Evolutionary conservation across 1,139 yeast species (phyloP).

Genomic region (Suhomyces bokatorum): DNA sequence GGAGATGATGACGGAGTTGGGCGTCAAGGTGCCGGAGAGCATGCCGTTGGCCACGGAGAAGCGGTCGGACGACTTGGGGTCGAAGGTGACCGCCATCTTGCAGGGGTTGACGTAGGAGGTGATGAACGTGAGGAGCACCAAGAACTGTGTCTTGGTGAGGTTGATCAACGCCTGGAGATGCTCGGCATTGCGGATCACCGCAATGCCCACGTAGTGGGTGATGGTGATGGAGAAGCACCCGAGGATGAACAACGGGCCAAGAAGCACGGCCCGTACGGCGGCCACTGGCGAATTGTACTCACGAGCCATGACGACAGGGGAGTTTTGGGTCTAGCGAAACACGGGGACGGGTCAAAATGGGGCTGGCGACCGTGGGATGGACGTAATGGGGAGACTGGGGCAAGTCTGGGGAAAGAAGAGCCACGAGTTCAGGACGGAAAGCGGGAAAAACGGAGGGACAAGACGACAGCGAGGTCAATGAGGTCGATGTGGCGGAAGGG

Average conservation of each 20-base stretch:
- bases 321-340: neutral
- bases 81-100: slow-evolving; percentile 42
- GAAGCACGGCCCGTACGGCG: slow-evolving; percentile 30
- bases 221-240: slow-evolving; percentile 48
- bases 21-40: slow-evolving; percentile 36
- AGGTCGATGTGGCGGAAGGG: neutral
- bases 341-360: neutral
- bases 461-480: neutral
- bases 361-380: neutral
- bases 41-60: slow-evolving; percentile 26
- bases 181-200: slow-evolving; percentile 24
- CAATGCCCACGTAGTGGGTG: slow-evolving; percentile 42
- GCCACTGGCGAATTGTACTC: slow-evolving; percentile 18
- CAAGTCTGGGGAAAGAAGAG: neutral
- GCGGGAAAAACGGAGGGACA: neutral
- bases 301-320: slow-evolving; percentile 3
- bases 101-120: slow-evolving; percentile 45
- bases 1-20: slow-evolving; percentile 65
- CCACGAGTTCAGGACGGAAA: neutral
- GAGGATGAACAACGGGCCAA: slow-evolving; percentile 37
- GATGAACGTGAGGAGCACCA: slow-evolving; percentile 47
- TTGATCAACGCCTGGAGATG: slow-evolving; percentile 39
- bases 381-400: too few relatives aligned
- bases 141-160: slow-evolving; percentile 52
- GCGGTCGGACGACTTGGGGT: slow-evolving; percentile 23